phyloP scores from a whole-genome alignment of 352 stramenopile genomes.

The Phytophthora litchii region DNA sequence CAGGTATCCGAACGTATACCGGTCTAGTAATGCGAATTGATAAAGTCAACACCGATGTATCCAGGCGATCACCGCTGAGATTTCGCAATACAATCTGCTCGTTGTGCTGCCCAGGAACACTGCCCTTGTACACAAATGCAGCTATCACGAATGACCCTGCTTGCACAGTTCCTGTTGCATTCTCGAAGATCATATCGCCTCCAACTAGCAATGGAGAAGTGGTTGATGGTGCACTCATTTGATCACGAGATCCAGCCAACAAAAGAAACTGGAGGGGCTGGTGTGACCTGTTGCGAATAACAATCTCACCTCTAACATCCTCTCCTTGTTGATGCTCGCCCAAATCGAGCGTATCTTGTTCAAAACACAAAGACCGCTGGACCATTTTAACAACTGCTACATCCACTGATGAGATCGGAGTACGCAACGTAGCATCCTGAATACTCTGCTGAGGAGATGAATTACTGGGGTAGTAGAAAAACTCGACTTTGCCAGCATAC shows the following conservation, averaged over 20 bases:
- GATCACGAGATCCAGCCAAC: slow-evolving; percentile 56
- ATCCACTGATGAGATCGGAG: slow-evolving; percentile 43
- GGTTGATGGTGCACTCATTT: slow-evolving; percentile 24
- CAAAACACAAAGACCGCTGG: slow-evolving; percentile 70
- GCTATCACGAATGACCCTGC: slow-evolving; percentile 51
- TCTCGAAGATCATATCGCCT: slow-evolving; percentile 78
- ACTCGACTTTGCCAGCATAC: slow-evolving; percentile 63
- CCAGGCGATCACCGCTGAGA: slow-evolving; percentile 76
- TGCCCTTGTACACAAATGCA: slow-evolving; percentile 75
- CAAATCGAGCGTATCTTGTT: slow-evolving; percentile 73
- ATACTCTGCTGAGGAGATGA: slow-evolving; percentile 18
- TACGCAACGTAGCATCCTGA: slow-evolving; percentile 14
- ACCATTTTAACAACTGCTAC: slow-evolving; percentile 73
- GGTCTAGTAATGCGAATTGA: slow-evolving; percentile 72
- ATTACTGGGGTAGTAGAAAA: slow-evolving; percentile 40
- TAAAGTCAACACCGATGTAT: slow-evolving; percentile 73
- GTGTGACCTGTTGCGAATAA: slow-evolving; percentile 73
- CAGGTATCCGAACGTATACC: slow-evolving; percentile 85
- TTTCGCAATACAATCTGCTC: slow-evolving; percentile 87
- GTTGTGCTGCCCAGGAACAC: slow-evolving; percentile 67
- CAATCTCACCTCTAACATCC: slow-evolving; percentile 60
- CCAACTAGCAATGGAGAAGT: slow-evolving; percentile 31
- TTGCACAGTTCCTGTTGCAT: slow-evolving; percentile 71
- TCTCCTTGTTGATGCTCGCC: slow-evolving; percentile 78
- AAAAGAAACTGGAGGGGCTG: slow-evolving; percentile 79